These are phyloP conservation scores for Globisporangium cederbergense DNA, from an alignment of 352 stramenopile species.

Conservation along the genomic window DNA sequence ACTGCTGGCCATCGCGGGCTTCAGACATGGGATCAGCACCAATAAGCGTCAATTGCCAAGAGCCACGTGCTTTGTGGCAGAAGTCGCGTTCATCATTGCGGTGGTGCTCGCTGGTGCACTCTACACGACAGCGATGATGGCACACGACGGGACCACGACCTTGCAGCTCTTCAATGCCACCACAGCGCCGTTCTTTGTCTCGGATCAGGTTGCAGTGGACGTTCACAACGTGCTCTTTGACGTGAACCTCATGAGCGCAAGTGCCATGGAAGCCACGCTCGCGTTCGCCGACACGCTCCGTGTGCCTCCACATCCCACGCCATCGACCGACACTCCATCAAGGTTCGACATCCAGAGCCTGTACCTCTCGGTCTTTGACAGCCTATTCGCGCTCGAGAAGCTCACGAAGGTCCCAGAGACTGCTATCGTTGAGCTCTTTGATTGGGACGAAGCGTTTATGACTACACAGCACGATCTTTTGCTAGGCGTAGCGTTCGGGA, in stretches of 20 bases:
- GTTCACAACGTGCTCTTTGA: slow-evolving; percentile 39
- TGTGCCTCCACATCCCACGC: slow-evolving; percentile 55
- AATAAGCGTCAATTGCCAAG: slow-evolving; percentile 37
- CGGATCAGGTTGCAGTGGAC: slow-evolving; percentile 17
- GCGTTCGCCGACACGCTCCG: slow-evolving; percentile 62
- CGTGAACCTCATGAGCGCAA: slow-evolving; percentile 37
- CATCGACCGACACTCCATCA: slow-evolving; percentile 29
- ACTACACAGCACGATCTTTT: slow-evolving; percentile 24
- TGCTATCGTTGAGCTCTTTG: slow-evolving; percentile 42
- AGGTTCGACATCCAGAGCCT: slow-evolving; percentile 40
- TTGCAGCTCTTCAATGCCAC: slow-evolving; percentile 39
- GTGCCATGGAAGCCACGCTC: slow-evolving; percentile 28
- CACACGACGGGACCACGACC: slow-evolving; percentile 41
- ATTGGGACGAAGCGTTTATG: slow-evolving; percentile 48
- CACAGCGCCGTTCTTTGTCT: slow-evolving; percentile 28
- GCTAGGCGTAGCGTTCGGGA: slow-evolving; percentile 32
- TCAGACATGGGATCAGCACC: slow-evolving; percentile 31
- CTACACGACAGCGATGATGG: slow-evolving; percentile 44
- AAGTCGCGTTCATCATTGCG: slow-evolving; percentile 40
- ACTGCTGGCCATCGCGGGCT: slow-evolving; percentile 25
- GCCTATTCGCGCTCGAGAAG: slow-evolving; percentile 37
- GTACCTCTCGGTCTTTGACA: slow-evolving; percentile 37
- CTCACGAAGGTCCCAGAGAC: slow-evolving; percentile 15
- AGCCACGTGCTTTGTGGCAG: slow-evolving; percentile 38
- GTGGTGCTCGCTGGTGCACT: slow-evolving; percentile 45